A percentile compares a stretch with the other conserved stretches of the same genome.
phyloP scores from a whole-genome alignment of 108 stramenopile genomes.

The Mediolabrus comicus region DNA sequence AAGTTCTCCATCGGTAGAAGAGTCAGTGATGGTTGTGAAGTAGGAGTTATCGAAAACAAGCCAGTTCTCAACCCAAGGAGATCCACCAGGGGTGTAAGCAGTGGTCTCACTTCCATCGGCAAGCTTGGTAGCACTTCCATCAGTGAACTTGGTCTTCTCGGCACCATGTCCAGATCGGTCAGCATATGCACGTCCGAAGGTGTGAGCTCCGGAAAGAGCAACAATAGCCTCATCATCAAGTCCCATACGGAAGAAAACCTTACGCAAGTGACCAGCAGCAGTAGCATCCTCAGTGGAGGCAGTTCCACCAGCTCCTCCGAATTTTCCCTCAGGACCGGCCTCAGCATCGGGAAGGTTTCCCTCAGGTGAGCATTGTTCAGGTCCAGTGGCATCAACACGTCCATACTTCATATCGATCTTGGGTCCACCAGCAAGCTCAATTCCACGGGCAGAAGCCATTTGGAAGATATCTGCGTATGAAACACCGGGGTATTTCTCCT shows the following conservation, averaged over 20 bases:
- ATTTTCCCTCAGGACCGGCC: constrained; percentile 62
- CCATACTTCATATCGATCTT: constrained; percentile 75
- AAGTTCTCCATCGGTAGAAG: constrained; percentile 59
- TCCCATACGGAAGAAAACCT: constrained; percentile 95
- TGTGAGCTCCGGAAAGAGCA: constrained; percentile 91
- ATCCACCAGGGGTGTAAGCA: constrained; percentile 87
- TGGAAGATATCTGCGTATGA: constrained; percentile 79
- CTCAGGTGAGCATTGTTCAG: constrained; percentile 58
- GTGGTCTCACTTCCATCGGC: constrained; percentile 82
- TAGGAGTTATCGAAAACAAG: constrained; percentile 89
- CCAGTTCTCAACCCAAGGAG: constrained; percentile 79
- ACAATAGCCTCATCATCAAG: constrained; percentile 94
- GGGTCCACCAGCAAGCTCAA: constrained; percentile 80
- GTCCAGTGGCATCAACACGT: constrained; percentile 62
- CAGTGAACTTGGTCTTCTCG: constrained; percentile 92
- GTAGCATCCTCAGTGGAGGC: constrained; percentile 53
- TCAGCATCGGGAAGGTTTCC: constrained; percentile 88
- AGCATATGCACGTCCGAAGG: constrained; percentile 86
- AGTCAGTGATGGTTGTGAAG: constrained; percentile 61
- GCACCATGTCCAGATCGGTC: constrained; percentile 80
- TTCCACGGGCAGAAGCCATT: constrained; percentile 70
- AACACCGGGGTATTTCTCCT: constrained; percentile 67
- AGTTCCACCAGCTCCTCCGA: constrained; percentile 69
- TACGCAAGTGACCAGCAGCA: constrained; percentile 77
- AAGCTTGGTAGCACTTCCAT: constrained; percentile 74